Conservation (phyloP, 2,329 filamentous ascomycete genomes). For the Fusarium armeniacum region DNA sequence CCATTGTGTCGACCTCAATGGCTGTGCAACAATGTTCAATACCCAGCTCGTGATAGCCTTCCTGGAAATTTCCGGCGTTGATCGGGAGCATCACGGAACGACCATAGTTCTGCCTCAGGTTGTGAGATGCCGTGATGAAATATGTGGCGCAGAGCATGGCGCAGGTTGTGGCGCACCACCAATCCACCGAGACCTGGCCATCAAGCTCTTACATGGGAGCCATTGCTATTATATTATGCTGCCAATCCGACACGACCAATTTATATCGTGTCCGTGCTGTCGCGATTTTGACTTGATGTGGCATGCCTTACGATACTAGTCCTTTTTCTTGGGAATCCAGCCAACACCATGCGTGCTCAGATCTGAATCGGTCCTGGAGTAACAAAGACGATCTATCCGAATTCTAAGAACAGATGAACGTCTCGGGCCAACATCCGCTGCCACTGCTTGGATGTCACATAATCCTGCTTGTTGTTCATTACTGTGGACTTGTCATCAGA, state of each 20-base stretch:
- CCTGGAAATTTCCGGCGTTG: constrained; percentile 55
- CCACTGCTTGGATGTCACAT: constrained; percentile 7
- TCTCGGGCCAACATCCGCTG: constrained; percentile 11
- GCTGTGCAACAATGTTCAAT: constrained; percentile 51
- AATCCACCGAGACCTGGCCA: constrained; percentile 5
- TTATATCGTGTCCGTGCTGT: constrained; percentile 17
- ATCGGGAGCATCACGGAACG: constrained; percentile 53
- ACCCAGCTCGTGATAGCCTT: constrained; percentile 50
- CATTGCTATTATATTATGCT: background rate
- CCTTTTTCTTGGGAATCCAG: background rate
- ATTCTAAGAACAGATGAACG: constrained; percentile 3
- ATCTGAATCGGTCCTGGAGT: constrained; percentile 24
- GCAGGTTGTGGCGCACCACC: constrained; percentile 22
- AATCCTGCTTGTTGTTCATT: constrained; percentile 12
- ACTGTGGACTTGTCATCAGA: constrained; percentile 4
- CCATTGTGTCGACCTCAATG: constrained; percentile 65
- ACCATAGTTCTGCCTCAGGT: constrained; percentile 54
- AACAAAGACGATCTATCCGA: constrained; percentile 20
- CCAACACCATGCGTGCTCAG: constrained; percentile 14
- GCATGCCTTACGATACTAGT: constrained; percentile 25
- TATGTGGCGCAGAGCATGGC: background rate
- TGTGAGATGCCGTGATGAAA: background rate
- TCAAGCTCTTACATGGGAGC: constrained; percentile 8
- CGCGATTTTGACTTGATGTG: constrained; percentile 20
- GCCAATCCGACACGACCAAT: constrained; percentile 6